phyloP scores from a whole-genome alignment of 2,329 filamentous ascomycete species.

The Ceratocystis colombiana region DNA sequence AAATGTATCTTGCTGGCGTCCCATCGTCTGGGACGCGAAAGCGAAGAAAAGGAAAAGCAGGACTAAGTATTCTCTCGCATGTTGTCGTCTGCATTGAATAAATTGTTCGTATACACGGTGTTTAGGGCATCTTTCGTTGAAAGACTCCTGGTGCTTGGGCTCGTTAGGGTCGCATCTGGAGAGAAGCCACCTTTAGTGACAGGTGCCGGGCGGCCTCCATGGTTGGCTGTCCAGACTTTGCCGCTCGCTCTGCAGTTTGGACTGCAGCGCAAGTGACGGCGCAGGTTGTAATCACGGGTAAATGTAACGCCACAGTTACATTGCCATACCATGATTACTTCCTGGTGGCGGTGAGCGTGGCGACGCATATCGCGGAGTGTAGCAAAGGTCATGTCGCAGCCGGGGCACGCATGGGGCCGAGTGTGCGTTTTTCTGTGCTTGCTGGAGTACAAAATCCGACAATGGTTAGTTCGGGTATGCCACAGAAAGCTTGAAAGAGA shows the following conservation, averaged over 20 bases:
- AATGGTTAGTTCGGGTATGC: background rate
- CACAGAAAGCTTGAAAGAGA: background rate
- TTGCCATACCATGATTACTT: conserved; percentile 13
- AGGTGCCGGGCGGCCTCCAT: conserved; percentile 19
- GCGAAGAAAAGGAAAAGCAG: too few species aligned
- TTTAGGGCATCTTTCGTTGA: too few species aligned
- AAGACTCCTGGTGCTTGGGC: background rate
- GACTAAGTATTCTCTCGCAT: too few species aligned
- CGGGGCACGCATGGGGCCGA: conserved; percentile 15
- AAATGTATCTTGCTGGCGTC: too few species aligned
- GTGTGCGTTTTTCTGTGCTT: conserved; percentile 17
- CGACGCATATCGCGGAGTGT: conserved; percentile 21
- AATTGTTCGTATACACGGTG: background rate
- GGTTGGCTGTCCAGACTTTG: conserved; percentile 2
- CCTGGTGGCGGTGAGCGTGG: conserved; percentile 19
- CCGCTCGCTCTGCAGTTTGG: background rate
- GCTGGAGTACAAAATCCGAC: background rate
- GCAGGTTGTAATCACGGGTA: conserved; percentile 24
- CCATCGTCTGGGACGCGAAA: too few species aligned
- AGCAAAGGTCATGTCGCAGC: conserved; percentile 13
- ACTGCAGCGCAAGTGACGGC: conserved; percentile 18
- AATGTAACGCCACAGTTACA: conserved; percentile 20
- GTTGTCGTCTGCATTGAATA: too few species aligned
- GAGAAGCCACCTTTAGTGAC: background rate
- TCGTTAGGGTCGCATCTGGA: background rate